Conservation (phyloP, 2,329 filamentous ascomycete genomes). For the Gremmenia infestans region DNA sequence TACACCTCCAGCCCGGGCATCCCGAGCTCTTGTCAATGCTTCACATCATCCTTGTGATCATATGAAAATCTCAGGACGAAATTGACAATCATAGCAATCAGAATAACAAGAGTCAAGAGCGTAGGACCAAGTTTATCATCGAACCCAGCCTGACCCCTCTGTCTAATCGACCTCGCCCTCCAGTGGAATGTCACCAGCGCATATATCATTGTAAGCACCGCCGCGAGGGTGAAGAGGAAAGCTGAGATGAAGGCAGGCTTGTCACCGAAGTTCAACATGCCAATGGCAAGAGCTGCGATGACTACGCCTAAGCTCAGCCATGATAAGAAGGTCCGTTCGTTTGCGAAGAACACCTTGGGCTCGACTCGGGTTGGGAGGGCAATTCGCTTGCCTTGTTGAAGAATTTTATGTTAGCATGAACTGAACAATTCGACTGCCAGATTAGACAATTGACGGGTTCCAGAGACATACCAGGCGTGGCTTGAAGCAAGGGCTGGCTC, state of each 20-base stretch:
- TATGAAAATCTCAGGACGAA: conserved; percentile 75
- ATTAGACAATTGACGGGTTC: background rate
- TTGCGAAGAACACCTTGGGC: conserved; percentile 99
- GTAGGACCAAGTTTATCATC: conserved; percentile 95
- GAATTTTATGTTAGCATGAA: conserved; percentile 6
- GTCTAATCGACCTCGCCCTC: conserved; percentile 87
- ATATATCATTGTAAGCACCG: conserved; percentile 93
- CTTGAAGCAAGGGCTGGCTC: conserved; percentile 91
- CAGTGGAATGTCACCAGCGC: conserved; percentile 95
- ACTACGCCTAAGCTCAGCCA: conserved; percentile 99
- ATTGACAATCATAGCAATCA: conserved; percentile 91
- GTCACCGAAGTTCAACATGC: conserved; percentile 97
- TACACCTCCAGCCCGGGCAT: background rate
- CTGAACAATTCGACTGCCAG: background rate
- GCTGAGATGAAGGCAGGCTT: conserved; percentile 89
- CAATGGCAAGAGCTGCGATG: conserved; percentile 91
- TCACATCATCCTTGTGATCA: conserved; percentile 8
- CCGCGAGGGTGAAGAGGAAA: conserved; percentile 88
- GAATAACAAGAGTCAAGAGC: conserved; percentile 76
- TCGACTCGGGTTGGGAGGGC: conserved; percentile 96
- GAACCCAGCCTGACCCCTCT: conserved; percentile 89
- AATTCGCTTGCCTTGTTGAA: conserved; percentile 80
- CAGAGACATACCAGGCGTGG: conserved; percentile 69
- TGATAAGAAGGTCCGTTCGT: conserved; percentile 97
- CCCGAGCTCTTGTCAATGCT: conserved; percentile 1